Conservation (phyloP, 2,329 filamentous ascomycete species). For the Stagonosporopsis tanaceti region DNA sequence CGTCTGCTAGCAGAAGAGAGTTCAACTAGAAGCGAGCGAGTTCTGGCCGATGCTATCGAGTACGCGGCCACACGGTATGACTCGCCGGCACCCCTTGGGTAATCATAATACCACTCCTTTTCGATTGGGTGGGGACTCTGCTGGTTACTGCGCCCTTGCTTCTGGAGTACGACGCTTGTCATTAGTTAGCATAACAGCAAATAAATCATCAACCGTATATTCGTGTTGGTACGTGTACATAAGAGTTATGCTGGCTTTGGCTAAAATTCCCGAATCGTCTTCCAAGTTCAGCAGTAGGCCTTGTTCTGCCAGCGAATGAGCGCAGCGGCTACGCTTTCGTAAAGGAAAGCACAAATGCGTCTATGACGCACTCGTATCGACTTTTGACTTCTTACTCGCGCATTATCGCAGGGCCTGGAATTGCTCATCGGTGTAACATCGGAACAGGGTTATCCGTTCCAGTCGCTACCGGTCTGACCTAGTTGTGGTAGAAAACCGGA, state of each 20-base stretch:
- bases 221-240: conserved; percentile 10
- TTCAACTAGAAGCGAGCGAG: conserved; percentile 24
- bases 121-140: conserved; percentile 33
- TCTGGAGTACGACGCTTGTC: conserved; percentile 36
- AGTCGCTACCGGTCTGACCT: conserved; percentile 10
- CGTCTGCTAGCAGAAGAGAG: conserved; percentile 13
- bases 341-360: conserved; percentile 21
- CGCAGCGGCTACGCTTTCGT: conserved; percentile 24
- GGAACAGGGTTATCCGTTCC: conserved; percentile 1
- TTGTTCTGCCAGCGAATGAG: conserved; percentile 26
- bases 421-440: conserved; percentile 21
- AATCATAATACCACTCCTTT: conserved; percentile 36
- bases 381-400: conserved; percentile 21
- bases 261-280: conserved; percentile 31
- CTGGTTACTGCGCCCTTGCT: conserved; percentile 37
- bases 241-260: conserved; percentile 30
- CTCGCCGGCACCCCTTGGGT: conserved; percentile 36
- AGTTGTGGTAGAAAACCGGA: neutral
- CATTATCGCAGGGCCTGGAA: conserved; percentile 9
- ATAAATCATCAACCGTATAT: conserved; percentile 34
- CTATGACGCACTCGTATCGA: conserved; percentile 34
- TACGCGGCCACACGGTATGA: conserved; percentile 37
- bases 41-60: conserved; percentile 27
- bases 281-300: conserved; percentile 24
- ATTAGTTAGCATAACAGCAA: conserved; percentile 28